These are phyloP conservation scores for Serendipita sp. DNA, from an alignment of 768 basidiomycete species.

Conservation along the genomic window DNA sequence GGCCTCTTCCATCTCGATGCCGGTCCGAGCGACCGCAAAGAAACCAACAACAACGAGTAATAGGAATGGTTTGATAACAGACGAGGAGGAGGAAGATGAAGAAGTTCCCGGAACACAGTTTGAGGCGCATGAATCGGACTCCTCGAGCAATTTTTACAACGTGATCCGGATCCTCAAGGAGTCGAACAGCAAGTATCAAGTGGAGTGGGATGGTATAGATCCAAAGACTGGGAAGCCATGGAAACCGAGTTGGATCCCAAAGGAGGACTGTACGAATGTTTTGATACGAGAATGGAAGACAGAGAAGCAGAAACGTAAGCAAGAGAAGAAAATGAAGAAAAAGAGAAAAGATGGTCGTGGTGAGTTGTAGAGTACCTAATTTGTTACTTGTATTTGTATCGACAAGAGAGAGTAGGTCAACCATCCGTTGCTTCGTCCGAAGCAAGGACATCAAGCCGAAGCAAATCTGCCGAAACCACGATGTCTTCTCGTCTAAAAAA, in stretches of 20 bases:
- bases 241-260: slow-evolving; percentile 17
- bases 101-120: background rate
- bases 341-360: background rate
- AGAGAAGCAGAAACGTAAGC: slow-evolving; percentile 10
- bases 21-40: background rate
- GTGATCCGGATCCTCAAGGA: slow-evolving; percentile 9
- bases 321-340: slow-evolving; percentile 1
- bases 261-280: slow-evolving; percentile 14
- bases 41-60: background rate
- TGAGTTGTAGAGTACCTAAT: background rate
- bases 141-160: background rate
- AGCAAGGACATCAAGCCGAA: background rate
- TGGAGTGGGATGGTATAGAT: slow-evolving; percentile 17
- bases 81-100: background rate
- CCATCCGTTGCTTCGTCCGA: background rate
- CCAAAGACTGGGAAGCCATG: slow-evolving; percentile 14
- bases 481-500: too few species aligned
- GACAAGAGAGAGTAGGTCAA: background rate
- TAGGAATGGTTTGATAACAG: background rate
- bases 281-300: slow-evolving; percentile 18
- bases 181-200: slow-evolving; percentile 13
- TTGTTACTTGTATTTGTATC: background rate
- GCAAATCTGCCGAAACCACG: too few species aligned
- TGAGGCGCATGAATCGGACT: background rate
- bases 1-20: background rate